Percentiles rank a stretch among this genome's conserved stretches.
These are phyloP conservation scores for Obelidium mucronatum DNA, from an alignment of 192 early-diverging fungal genomes.

Conservation along the genomic window DNA sequence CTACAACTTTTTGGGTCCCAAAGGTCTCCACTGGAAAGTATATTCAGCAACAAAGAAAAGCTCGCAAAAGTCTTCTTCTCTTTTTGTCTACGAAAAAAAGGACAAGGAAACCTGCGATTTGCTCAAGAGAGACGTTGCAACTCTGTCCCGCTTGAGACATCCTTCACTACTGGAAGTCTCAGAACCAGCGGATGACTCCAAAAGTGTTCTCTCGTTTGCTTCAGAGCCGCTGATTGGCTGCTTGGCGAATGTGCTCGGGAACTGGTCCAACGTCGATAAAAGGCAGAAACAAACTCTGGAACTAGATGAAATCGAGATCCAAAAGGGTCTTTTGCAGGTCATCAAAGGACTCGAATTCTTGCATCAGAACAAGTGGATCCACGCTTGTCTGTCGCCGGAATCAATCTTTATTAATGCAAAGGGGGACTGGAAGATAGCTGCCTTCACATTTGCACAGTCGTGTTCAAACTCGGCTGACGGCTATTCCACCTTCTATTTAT, in stretches of 20 bases:
- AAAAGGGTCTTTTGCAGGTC: slow-evolving; percentile 79
- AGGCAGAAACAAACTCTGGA: slow-evolving; percentile 57
- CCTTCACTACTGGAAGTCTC: slow-evolving; percentile 78
- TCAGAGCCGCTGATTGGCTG: slow-evolving; percentile 75
- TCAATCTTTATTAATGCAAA: slow-evolving; percentile 78
- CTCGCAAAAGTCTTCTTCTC: background rate
- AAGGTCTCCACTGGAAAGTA: slow-evolving; percentile 28
- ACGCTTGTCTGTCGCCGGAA: slow-evolving; percentile 75
- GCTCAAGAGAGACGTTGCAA: slow-evolving; percentile 26
- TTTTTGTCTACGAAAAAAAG: slow-evolving; percentile 11
- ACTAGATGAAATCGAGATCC: slow-evolving; percentile 80
- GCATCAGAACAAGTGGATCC: slow-evolving; percentile 74
- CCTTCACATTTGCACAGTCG: slow-evolving; percentile 24
- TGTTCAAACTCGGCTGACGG: background rate
- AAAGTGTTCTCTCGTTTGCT: slow-evolving; percentile 73
- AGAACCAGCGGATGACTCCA: slow-evolving; percentile 66
- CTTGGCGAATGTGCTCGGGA: slow-evolving; percentile 68
- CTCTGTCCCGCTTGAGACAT: slow-evolving; percentile 71
- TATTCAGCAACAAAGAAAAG: slow-evolving; percentile 1
- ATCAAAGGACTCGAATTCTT: slow-evolving; percentile 70
- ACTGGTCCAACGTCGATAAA: slow-evolving; percentile 53
- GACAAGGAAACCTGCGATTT: background rate
- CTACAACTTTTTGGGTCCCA: background rate
- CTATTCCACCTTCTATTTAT: slow-evolving; percentile 18
- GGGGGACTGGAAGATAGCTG: slow-evolving; percentile 45